phyloP scores from a whole-genome alignment of 352 stramenopile species.

The Phytophthora europaea region DNA sequence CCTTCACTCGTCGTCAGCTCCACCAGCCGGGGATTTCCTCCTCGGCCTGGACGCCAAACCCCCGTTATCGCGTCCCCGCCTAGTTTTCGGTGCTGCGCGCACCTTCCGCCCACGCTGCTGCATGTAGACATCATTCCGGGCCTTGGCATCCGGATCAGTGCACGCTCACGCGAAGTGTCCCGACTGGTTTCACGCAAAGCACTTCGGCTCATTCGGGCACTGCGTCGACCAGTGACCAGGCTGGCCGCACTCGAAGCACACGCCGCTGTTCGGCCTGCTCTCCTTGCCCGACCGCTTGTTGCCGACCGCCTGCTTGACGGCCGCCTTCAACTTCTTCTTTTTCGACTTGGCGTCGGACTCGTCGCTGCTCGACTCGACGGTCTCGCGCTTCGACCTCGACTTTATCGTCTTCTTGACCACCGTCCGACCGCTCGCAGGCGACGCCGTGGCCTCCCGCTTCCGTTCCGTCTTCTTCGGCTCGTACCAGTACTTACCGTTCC shows the following conservation, averaged over 20 bases:
- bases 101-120: background rate
- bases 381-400: background rate
- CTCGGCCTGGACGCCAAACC: no score
- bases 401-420: background rate
- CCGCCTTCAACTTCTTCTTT: constrained; percentile 3
- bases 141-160: background rate
- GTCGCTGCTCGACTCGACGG: background rate
- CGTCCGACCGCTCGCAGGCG: background rate
- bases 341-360: background rate
- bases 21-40: no score
- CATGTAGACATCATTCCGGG: constrained; percentile 8
- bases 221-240: background rate
- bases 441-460: background rate
- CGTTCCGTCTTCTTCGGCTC: background rate
- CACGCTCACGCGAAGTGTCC: background rate
- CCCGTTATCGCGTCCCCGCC: no score
- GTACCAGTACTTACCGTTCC: constrained; percentile 13
- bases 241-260: background rate
- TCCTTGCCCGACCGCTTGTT: background rate
- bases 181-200: constrained; percentile 13
- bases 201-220: background rate
- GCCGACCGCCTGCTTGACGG: background rate
- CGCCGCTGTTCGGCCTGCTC: background rate
- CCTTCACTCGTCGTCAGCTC: no score
- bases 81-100: background rate